These are phyloP conservation scores for Elasticomyces elasticus DNA, from an alignment of 495 filamentous ascomycete genomes.

Conservation along the genomic window DNA sequence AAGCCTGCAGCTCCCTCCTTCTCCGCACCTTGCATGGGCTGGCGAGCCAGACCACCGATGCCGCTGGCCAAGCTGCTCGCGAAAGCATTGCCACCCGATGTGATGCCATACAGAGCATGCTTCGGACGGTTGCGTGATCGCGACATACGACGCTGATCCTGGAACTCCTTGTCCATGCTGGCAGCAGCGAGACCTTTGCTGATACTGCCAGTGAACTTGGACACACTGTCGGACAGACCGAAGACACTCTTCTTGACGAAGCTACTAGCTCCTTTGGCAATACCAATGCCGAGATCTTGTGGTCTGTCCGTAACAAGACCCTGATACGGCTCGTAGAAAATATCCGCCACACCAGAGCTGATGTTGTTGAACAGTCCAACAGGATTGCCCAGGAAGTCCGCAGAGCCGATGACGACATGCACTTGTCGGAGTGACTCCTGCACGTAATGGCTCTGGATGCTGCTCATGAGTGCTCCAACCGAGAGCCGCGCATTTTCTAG, in stretches of 20 bases:
- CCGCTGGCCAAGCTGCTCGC: conserved; percentile 85
- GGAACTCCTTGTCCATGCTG: conserved; percentile 96
- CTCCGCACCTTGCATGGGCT: conserved; percentile 91
- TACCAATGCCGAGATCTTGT: conserved; percentile 85
- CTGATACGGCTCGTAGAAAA: conserved; percentile 98
- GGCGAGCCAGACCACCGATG: conserved; percentile 82
- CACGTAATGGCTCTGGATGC: conserved; percentile 85
- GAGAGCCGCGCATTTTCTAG: conserved; percentile 93
- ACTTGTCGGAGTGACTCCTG: conserved; percentile 92
- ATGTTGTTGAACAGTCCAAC: conserved; percentile 97
- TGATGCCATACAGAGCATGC: conserved; percentile 92
- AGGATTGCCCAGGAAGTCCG: conserved; percentile 96
- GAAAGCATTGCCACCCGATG: conserved; percentile 89
- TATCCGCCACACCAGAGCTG: conserved; percentile 89
- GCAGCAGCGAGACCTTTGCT: conserved; percentile 92
- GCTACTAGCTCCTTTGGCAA: conserved; percentile 90
- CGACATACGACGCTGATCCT: conserved; percentile 88
- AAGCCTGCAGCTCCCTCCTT: conserved; percentile 89
- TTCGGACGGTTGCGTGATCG: conserved; percentile 89
- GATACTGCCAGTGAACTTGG: conserved; percentile 92
- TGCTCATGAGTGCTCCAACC: conserved; percentile 66
- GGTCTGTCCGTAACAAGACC: conserved; percentile 89
- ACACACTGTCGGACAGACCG: conserved; percentile 89
- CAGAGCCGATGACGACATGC: conserved; percentile 90
- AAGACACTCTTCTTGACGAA: conserved; percentile 99